Evolutionary conservation across 192 early-diverging fungal genomes (phyloP).

Genomic region (Mortierella antarctica): DNA sequence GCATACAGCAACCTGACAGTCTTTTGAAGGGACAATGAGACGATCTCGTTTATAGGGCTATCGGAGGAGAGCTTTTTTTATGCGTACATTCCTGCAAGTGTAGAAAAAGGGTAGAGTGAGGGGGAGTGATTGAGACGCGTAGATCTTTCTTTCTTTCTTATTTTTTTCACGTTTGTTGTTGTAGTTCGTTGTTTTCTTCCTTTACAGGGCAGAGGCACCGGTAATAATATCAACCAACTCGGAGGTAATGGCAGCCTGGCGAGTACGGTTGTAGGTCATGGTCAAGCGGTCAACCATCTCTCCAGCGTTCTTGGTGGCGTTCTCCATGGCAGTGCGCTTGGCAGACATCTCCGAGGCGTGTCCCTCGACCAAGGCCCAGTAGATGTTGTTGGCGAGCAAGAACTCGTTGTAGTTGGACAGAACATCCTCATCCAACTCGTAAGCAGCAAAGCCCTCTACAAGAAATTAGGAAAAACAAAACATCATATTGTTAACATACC

Average conservation of each 20-base stretch:
- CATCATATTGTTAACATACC: background rate
- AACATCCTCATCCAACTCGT: slow-evolving; percentile 91
- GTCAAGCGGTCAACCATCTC: slow-evolving; percentile 98
- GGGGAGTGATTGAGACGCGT: background rate
- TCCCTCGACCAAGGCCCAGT: slow-evolving; percentile 97
- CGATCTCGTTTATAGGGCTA: no score
- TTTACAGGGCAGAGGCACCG: slow-evolving; percentile 92
- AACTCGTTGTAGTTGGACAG: slow-evolving; percentile 93
- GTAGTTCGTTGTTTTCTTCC: slow-evolving; percentile 1
- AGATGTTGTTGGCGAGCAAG: slow-evolving; percentile 91
- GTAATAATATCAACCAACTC: slow-evolving; percentile 98
- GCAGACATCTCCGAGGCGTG: slow-evolving; percentile 96
- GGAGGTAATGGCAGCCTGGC: slow-evolving; percentile 98
- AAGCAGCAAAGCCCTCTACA: slow-evolving; percentile 81
- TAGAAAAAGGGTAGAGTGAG: background rate
- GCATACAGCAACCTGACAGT: no score
- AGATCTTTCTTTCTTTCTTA: background rate
- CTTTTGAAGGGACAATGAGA: no score
- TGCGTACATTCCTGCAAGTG: no score
- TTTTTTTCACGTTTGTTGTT: background rate
- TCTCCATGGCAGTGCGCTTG: slow-evolving; percentile 99
- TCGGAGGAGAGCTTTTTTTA: no score
- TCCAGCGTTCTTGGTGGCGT: slow-evolving; percentile 99
- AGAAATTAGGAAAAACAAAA: background rate
- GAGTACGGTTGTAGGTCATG: slow-evolving; percentile 96